Base-by-base conservation (phyloP, 768 basidiomycete genomes). In the Amanita rubescens region DNA sequence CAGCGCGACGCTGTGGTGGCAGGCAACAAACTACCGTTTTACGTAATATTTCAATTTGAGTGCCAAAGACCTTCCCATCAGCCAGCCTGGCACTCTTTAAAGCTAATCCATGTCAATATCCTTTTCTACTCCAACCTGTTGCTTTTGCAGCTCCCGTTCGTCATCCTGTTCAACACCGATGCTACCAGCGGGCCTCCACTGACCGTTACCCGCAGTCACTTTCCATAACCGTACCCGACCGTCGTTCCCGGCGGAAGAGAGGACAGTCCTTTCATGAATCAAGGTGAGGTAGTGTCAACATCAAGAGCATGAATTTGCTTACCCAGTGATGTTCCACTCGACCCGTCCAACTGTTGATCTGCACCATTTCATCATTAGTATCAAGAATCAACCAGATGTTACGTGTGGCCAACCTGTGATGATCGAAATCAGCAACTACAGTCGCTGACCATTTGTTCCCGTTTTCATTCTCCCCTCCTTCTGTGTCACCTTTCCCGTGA, bases 251-350 rank as follows among this genome's bases (percentile, higher is more conserved):
- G 87, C 82, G 1, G 86, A 90, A 1, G 88, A 86, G 8, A 95
- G 73, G 6, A 93, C 76, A 4, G 92, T 93, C 17, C 91, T 91
- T 25, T 17, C n/a, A 33, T 56, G 9, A 59, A 39, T 35, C 47
- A 42, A 34, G 42, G 32, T 51, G 43, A 39, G 35, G n/a, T n/a
- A 12, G 2, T 14, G 19, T 17, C 33, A 27, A 20, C 19, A 32
- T 41, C 46, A 49, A 35, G 20, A 34, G 32, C 38, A 27, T 11
- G 27, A 35, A 56, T 60, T n/a, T 68, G 27, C 68, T 3, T 58
- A 90, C 87, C 89, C 89, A 32, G 85, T 89, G 46, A 94, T 83
- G 64, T 95, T 95, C 92, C 95, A 97, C 65, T 94, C 94, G 0
- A 99, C 94, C 59, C 85, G 77, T 2, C 86, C 85, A 9, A 94